These are phyloP conservation scores for Saccharomyces pastorianus DNA, from an alignment of 1,139 yeast species.

Conservation along the genomic window DNA sequence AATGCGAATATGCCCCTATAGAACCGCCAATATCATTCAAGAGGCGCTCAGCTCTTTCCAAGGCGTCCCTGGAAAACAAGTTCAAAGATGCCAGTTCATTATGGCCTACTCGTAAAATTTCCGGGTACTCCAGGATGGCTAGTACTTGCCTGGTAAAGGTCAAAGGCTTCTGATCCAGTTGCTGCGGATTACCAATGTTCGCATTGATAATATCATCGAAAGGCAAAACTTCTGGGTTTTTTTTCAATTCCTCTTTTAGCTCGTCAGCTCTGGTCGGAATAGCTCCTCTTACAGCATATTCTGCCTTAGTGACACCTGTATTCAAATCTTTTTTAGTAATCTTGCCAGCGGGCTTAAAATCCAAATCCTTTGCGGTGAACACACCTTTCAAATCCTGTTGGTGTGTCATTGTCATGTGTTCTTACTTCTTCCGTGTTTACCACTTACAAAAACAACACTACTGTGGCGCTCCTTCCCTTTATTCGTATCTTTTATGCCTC, in stretches of 20 bases:
- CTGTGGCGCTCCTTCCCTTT: not conserved
- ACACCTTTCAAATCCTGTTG: not conserved
- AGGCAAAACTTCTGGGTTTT: slow-evolving; percentile 56
- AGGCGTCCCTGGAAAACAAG: slow-evolving; percentile 60
- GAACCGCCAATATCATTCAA: slow-evolving; percentile 57
- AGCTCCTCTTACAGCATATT: slow-evolving; percentile 90
- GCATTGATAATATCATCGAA: slow-evolving; percentile 72
- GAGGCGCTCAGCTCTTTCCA: slow-evolving; percentile 59
- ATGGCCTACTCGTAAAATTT: slow-evolving; percentile 35
- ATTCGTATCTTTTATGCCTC: slow-evolving; percentile 4
- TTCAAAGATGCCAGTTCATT: slow-evolving; percentile 20
- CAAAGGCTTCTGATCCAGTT: slow-evolving; percentile 83
- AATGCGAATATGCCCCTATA: slow-evolving; percentile 87
- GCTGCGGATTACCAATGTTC: slow-evolving; percentile 96
- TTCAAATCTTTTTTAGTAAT: slow-evolving; percentile 51
- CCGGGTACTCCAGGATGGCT: slow-evolving; percentile 78
- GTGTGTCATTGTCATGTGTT: not conserved
- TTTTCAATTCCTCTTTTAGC: slow-evolving; percentile 47
- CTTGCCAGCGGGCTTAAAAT: slow-evolving; percentile 23
- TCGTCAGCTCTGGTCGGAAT: slow-evolving; percentile 89
- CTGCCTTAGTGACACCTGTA: slow-evolving; percentile 67
- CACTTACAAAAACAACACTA: not conserved
- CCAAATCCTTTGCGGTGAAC: slow-evolving; percentile 4
- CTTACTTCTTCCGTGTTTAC: not conserved
- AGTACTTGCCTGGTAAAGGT: slow-evolving; percentile 89